Evolutionary conservation across 805 yeast genomes (phyloP).

Genomic region (Candida quercuum): DNA sequence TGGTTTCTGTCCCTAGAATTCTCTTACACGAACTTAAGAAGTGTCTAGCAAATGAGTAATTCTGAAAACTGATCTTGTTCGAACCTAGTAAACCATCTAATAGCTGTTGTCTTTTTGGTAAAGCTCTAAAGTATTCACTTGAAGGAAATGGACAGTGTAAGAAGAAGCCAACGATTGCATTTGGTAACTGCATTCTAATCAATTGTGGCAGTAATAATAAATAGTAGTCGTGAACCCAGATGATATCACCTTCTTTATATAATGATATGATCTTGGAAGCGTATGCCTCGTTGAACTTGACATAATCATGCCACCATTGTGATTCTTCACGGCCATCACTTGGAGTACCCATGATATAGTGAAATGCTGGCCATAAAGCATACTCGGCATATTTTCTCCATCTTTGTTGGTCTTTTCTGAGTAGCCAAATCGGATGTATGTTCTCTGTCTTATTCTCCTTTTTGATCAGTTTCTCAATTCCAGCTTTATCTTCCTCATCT

Average conservation of each 20-base stretch:
- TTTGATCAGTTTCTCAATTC: constrained; percentile 43
- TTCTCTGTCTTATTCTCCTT: constrained; percentile 41
- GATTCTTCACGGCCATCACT: constrained; percentile 65
- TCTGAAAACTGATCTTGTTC: constrained; percentile 81
- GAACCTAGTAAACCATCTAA: constrained; percentile 92
- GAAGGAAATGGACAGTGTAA: constrained; percentile 94
- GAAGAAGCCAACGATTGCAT: constrained; percentile 87
- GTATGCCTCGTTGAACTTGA: constrained; percentile 84
- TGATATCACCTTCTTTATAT: constrained; percentile 82
- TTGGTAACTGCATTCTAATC: constrained; percentile 70
- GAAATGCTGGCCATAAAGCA: constrained; percentile 91
- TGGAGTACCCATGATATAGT: constrained; percentile 79
- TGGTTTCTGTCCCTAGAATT: constrained; percentile 61
- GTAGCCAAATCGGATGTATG: constrained; percentile 85
- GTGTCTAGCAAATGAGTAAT: constrained; percentile 82
- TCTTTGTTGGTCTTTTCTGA: constrained; percentile 68
- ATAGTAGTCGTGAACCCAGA: constrained; percentile 96
- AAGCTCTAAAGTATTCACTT: constrained; percentile 85
- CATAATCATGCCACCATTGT: constrained; percentile 85
- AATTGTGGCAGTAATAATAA: constrained; percentile 78
- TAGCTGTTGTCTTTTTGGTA: constrained; percentile 76
- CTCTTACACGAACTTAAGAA: constrained; percentile 88
- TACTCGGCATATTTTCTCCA: constrained; percentile 92
- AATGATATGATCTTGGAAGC: constrained; percentile 69
- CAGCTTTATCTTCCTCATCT: constrained; percentile 47